Percentiles rank a stretch among this genome's conserved stretches.
phyloP scores from a whole-genome alignment of 495 filamentous ascomycete genomes.

The Aspergillus bertholletiae region DNA sequence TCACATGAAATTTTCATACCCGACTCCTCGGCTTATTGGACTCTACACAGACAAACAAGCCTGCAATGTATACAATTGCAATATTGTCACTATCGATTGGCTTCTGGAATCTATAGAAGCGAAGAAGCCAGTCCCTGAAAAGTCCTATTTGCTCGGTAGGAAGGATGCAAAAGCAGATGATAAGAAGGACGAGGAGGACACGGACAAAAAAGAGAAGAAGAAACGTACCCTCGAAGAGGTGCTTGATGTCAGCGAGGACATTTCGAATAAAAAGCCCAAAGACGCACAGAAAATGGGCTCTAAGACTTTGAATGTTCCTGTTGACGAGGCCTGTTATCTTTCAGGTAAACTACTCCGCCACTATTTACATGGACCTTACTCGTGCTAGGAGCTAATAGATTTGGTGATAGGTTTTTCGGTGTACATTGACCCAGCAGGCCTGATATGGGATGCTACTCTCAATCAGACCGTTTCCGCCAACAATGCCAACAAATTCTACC shows the following conservation, averaged over 20 bases:
- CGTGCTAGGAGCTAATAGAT: slow-evolving; percentile 1
- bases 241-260: slow-evolving; percentile 1
- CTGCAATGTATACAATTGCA: slow-evolving; percentile 36
- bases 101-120: slow-evolving; percentile 48
- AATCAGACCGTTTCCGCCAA: slow-evolving; percentile 47
- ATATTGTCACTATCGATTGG: slow-evolving; percentile 62
- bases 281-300: slow-evolving; percentile 41
- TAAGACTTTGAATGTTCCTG: slow-evolving; percentile 38
- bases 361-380: slow-evolving; percentile 4
- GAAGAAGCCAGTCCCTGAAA: slow-evolving; percentile 40
- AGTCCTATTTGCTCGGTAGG: slow-evolving; percentile 26
- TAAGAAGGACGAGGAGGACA: slow-evolving; percentile 18
- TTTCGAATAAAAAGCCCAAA: slow-evolving; percentile 33
- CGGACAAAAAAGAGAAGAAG: slow-evolving; percentile 20
- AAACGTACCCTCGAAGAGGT: slow-evolving; percentile 20
- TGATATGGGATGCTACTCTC: slow-evolving; percentile 59
- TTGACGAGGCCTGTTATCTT: slow-evolving; percentile 46
- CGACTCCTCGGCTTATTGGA: background rate
- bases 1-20: too few species aligned
- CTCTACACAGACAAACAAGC: slow-evolving; percentile 48
- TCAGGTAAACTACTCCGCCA: slow-evolving; percentile 28
- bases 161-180: slow-evolving; percentile 8
- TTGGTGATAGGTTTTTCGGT: slow-evolving; percentile 37
- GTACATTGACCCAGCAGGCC: slow-evolving; percentile 57
- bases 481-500: slow-evolving; percentile 76